Evolutionary conservation across 306 rosid genomes (phyloP).

Genomic region (Morella rubra): DNA sequence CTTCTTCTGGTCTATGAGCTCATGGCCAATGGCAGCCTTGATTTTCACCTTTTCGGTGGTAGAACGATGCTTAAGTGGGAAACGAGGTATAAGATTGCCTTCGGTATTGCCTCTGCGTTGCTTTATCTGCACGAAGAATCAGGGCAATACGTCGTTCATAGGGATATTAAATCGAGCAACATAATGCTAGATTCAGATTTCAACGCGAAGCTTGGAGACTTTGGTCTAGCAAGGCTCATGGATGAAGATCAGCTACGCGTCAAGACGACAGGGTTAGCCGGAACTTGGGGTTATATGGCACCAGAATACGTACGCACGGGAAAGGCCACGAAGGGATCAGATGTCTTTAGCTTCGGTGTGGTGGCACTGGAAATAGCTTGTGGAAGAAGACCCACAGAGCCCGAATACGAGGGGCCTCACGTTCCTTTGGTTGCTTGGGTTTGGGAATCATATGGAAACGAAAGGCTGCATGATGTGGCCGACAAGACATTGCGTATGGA

Average conservation of each 20-base stretch:
- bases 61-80: constrained; percentile 26
- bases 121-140: constrained; percentile 46
- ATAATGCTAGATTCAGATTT: constrained; percentile 45
- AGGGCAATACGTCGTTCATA: constrained; percentile 46
- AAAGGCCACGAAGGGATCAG: constrained; percentile 37
- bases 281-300: constrained; percentile 45
- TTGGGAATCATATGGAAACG: constrained; percentile 40
- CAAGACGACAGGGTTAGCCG: constrained; percentile 32
- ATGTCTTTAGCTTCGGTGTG: constrained; percentile 40
- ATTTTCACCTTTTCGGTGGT: constrained; percentile 31
- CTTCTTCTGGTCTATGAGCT: constrained; percentile 42
- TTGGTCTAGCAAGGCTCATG: constrained; percentile 46
- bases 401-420: constrained; percentile 19
- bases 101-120: constrained; percentile 39
- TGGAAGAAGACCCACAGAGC: constrained; percentile 32
- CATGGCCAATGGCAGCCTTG: constrained; percentile 46
- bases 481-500: constrained; percentile 28
- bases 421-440: constrained; percentile 39
- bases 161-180: constrained; percentile 54
- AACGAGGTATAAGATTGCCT: constrained; percentile 35
- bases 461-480: constrained; percentile 25
- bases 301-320: constrained; percentile 38
- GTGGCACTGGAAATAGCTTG: constrained; percentile 40
- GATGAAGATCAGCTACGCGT: constrained; percentile 34
- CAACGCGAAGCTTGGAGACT: constrained; percentile 44